Conservation (phyloP, 2,329 filamentous ascomycete species). For the Colletotrichum cuscutae region DNA sequence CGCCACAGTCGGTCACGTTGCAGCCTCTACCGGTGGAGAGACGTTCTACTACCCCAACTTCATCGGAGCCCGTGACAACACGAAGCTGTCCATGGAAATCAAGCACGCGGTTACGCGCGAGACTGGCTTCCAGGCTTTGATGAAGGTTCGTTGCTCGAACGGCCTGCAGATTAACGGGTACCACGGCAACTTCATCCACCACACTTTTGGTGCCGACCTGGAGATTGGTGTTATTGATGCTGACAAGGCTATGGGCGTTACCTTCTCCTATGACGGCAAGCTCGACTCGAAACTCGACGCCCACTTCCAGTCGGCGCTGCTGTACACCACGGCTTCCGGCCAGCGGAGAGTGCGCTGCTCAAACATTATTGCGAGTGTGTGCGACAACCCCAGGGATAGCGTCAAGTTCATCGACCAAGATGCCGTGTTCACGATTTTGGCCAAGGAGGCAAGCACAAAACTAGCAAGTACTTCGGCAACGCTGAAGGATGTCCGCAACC, state of each 20-base stretch:
- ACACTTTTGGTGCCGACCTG: conserved; percentile 93
- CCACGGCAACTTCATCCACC: conserved; percentile 95
- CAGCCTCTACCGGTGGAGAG: conserved; percentile 91
- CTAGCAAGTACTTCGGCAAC: conserved; percentile 75
- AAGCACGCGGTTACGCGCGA: conserved; percentile 87
- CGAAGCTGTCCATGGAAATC: conserved; percentile 87
- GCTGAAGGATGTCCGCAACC: conserved; percentile 86
- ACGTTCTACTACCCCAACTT: conserved; percentile 98
- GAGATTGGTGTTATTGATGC: conserved; percentile 93
- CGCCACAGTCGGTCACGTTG: conserved; percentile 89
- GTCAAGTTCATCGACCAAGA: conserved; percentile 98
- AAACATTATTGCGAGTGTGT: conserved; percentile 93
- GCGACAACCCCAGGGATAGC: conserved; percentile 81
- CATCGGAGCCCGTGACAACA: conserved; percentile 83
- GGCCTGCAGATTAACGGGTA: conserved; percentile 94
- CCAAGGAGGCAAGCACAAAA: conserved; percentile 93
- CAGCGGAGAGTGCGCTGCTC: conserved; percentile 91
- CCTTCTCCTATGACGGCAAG: conserved; percentile 96
- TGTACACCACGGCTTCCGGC: conserved; percentile 92
- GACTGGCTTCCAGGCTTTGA: conserved; percentile 93
- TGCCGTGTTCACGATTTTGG: conserved; percentile 86
- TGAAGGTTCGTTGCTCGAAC: conserved; percentile 99
- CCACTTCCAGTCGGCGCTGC: conserved; percentile 93
- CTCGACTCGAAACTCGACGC: conserved; percentile 96
- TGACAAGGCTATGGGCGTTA: conserved; percentile 91